These are phyloP conservation scores for Stachybotrys chlorohalonatus DNA, from an alignment of 2,329 filamentous ascomycete genomes.

Conservation along the genomic window DNA sequence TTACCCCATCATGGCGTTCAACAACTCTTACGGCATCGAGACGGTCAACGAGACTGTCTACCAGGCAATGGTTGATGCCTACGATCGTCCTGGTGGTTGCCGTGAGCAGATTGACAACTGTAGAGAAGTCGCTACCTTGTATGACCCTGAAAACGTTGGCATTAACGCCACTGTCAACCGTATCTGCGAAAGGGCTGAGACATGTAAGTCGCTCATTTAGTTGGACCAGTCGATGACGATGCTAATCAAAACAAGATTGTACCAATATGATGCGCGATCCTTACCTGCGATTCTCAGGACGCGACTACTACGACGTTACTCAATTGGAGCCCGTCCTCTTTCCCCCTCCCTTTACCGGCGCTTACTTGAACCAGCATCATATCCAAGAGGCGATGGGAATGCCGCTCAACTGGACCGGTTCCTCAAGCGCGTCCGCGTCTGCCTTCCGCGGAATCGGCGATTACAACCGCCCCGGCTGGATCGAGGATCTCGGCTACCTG, in stretches of 20 bases:
- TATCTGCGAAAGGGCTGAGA: slow-evolving; percentile 7
- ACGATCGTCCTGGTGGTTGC: slow-evolving; percentile 11
- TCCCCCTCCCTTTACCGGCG: slow-evolving; percentile 5
- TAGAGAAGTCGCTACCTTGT: slow-evolving; percentile 1
- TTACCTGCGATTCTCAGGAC: slow-evolving; percentile 7
- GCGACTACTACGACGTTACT: slow-evolving; percentile 11
- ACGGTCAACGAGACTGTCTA: slow-evolving; percentile 12
- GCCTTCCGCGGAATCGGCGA: slow-evolving; percentile 6
- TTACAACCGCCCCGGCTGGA: slow-evolving; percentile 11
- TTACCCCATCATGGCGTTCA: slow-evolving; percentile 21
- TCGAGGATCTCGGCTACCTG: slow-evolving; percentile 41
- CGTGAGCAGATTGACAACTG: slow-evolving; percentile 11
- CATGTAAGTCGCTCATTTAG: background rate
- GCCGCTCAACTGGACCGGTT: slow-evolving; percentile 5
- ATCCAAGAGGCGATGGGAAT: slow-evolving; percentile 3
- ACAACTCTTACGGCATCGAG: slow-evolving; percentile 21
- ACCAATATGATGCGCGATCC: slow-evolving; percentile 5
- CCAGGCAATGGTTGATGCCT: slow-evolving; percentile 16
- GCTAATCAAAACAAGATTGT: background rate
- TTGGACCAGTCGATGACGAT: background rate
- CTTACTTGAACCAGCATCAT: slow-evolving; percentile 8
- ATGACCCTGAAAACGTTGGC: slow-evolving; percentile 9
- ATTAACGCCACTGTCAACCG: slow-evolving; percentile 4
- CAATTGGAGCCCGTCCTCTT: slow-evolving; percentile 9
- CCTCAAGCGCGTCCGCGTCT: slow-evolving; percentile 3